A percentile compares a stretch with the other conserved stretches of the same genome.
Evolutionary conservation across 2,329 filamentous ascomycete genomes (phyloP).

Genomic region (Fusarium nanum): DNA sequence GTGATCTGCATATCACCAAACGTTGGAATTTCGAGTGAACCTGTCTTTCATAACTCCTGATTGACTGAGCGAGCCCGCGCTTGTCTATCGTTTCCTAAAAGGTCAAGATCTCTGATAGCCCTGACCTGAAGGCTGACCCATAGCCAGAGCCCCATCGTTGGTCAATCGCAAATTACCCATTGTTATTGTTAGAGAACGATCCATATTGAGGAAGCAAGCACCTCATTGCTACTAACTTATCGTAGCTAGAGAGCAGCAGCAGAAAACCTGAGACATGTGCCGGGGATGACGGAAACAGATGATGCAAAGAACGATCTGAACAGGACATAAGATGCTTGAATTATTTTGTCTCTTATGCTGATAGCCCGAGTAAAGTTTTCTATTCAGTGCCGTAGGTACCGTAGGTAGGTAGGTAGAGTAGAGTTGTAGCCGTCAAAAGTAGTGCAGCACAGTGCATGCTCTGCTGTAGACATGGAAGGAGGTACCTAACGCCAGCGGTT

Average conservation of each 20-base stretch:
- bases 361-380: background rate
- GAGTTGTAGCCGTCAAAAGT: background rate
- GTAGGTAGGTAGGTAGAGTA: background rate
- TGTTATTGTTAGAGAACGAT: slow-evolving; percentile 5
- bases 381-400: background rate
- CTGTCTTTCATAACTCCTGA: slow-evolving; percentile 22
- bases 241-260: background rate
- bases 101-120: slow-evolving; percentile 34
- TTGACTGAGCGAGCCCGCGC: background rate
- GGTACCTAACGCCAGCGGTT: slow-evolving; percentile 37
- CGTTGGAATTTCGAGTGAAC: slow-evolving; percentile 21
- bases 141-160: slow-evolving; percentile 14
- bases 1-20: slow-evolving; percentile 8
- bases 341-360: background rate
- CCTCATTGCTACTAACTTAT: background rate
- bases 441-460: slow-evolving; percentile 37
- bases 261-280: background rate
- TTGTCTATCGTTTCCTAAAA: slow-evolving; percentile 35
- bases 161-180: slow-evolving; percentile 25
- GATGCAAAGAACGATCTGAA: background rate
- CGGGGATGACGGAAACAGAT: background rate
- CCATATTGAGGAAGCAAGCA: slow-evolving; percentile 3
- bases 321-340: background rate
- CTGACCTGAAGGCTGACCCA: slow-evolving; percentile 6
- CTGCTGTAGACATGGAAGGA: slow-evolving; percentile 21